These are phyloP conservation scores for Sistotremastrum suecicum DNA, from an alignment of 768 basidiomycete genomes.

Conservation along the genomic window DNA sequence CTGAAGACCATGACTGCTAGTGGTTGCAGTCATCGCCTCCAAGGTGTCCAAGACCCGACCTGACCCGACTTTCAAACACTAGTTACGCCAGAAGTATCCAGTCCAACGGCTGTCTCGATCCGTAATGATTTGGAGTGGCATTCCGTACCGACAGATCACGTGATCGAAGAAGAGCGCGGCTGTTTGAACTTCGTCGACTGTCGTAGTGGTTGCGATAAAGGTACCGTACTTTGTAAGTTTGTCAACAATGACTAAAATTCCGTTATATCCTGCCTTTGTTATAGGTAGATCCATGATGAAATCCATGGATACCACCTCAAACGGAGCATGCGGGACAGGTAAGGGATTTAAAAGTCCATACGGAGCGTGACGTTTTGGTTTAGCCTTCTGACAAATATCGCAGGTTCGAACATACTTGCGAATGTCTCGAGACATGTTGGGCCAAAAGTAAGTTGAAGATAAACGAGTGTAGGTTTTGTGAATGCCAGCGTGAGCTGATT, in stretches of 20 bases:
- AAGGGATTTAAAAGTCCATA: no score
- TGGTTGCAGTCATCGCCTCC: no score
- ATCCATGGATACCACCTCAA: slow-evolving; percentile 12
- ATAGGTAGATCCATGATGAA: slow-evolving; percentile 14
- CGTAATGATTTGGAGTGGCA: slow-evolving; percentile 8
- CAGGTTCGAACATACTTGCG: slow-evolving; percentile 16
- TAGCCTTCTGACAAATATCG: slow-evolving; percentile 9
- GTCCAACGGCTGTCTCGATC: no score
- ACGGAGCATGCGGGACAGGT: slow-evolving; percentile 7
- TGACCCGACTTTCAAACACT: no score
- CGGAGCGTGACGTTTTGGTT: no score
- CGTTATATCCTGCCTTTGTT: slow-evolving; percentile 7
- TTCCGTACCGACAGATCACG: slow-evolving; percentile 8
- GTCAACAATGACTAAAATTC: slow-evolving; percentile 11
- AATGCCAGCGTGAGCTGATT: slow-evolving; percentile 18
- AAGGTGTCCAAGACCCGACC: no score
- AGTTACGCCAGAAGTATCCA: no score
- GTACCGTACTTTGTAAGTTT: slow-evolving; percentile 8
- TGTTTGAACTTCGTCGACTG: slow-evolving; percentile 1
- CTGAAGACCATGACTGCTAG: no score
- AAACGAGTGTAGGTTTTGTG: slow-evolving; percentile 14
- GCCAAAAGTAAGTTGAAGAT: slow-evolving; percentile 12
- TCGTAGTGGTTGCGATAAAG: slow-evolving; percentile 8
- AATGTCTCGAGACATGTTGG: slow-evolving; percentile 11
- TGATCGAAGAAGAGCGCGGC: slow-evolving; percentile 3